Conservation (phyloP, 257 asterid genomes). For the Thymus quinquecostatus region DNA sequence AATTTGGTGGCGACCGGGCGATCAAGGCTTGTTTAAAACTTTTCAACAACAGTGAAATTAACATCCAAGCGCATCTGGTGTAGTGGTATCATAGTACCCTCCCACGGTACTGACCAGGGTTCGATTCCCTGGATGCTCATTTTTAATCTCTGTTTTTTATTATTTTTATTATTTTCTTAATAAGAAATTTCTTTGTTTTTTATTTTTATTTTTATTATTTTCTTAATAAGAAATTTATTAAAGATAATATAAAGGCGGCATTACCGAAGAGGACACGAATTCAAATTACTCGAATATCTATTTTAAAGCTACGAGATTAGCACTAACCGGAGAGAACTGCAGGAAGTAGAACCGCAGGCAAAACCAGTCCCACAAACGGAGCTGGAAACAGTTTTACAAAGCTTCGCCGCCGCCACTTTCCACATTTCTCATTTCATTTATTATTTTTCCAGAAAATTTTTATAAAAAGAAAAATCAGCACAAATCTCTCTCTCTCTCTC, state of each 20-base stretch:
- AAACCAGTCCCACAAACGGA: background rate
- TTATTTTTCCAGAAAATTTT: background rate
- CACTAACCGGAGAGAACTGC: conserved; percentile 32
- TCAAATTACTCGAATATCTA: too few relatives aligned
- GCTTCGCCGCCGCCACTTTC: conserved; percentile 21
- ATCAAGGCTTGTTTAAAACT: too few relatives aligned
- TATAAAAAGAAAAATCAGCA: too few relatives aligned
- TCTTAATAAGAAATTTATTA: too few relatives aligned
- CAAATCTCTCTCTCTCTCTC: background rate
- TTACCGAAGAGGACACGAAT: too few relatives aligned
- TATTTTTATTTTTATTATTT: too few relatives aligned
- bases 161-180: too few relatives aligned
- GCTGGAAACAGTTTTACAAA: conserved; percentile 26
- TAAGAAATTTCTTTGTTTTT: too few relatives aligned
- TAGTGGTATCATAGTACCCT: conserved; percentile 99
- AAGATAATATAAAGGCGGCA: too few relatives aligned
- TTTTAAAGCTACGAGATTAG: background rate
- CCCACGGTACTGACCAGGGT: conserved; percentile 99
- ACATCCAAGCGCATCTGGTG: conserved; percentile 84
- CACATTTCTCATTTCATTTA: conserved; percentile 2
- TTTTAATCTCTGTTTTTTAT: too few relatives aligned
- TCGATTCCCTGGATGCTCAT: conserved; percentile 99
- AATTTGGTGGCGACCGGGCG: too few relatives aligned
- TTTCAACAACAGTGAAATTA: too few relatives aligned
- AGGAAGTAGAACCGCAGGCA: conserved; percentile 27